Conservation (phyloP, 345 rosid genomes). For the Gossypium anomalum region DNA sequence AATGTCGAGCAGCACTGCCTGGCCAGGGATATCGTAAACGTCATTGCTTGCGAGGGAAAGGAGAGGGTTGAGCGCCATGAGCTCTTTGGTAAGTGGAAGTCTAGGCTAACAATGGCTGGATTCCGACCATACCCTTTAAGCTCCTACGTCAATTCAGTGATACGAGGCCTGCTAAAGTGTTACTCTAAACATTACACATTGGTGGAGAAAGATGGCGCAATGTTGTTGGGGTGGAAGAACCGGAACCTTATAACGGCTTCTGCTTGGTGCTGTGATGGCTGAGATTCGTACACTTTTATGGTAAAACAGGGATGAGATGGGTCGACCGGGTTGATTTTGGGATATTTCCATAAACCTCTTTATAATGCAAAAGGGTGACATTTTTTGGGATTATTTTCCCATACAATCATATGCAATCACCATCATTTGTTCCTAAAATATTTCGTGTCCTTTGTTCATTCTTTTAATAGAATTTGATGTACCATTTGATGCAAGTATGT, state of each 20-base stretch:
- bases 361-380: neutral
- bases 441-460: neutral
- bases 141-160: conserved; percentile 49
- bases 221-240: conserved; percentile 65
- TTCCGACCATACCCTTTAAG: conserved; percentile 52
- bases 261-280: conserved; percentile 48
- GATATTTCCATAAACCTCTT: neutral
- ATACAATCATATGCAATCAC: neutral
- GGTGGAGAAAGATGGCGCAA: conserved; percentile 58
- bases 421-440: neutral
- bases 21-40: conserved; percentile 62
- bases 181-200: conserved; percentile 50
- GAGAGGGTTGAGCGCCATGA: conserved; percentile 75
- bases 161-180: conserved; percentile 38
- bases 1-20: conserved; percentile 59
- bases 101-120: conserved; percentile 70
- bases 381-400: neutral
- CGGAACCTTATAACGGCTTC: conserved; percentile 60
- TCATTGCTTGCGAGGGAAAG: conserved; percentile 65
- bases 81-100: conserved; percentile 68
- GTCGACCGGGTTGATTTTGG: neutral
- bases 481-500: neutral
- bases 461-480: neutral
- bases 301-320: neutral
- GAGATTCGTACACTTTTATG: neutral